These are phyloP conservation scores for Penicillium janthinellum DNA, from an alignment of 2,329 filamentous ascomycete genomes.

Conservation along the genomic window DNA sequence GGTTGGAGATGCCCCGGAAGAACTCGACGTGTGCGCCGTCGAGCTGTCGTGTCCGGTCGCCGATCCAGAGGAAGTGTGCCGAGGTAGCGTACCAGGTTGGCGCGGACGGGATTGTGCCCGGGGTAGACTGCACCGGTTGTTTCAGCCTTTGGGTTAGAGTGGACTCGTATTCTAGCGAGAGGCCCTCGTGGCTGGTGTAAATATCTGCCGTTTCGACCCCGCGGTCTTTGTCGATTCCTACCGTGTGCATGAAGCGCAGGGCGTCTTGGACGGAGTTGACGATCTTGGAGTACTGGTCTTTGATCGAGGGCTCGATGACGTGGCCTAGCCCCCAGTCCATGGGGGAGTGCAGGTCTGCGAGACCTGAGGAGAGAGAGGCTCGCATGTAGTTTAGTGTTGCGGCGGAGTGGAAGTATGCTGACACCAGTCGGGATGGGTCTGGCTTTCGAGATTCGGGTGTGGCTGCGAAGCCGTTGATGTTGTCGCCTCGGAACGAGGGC, in stretches of 20 bases:
- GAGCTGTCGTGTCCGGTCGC: slow-evolving; percentile 90
- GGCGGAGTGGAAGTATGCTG: slow-evolving; percentile 93
- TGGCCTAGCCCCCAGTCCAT: slow-evolving; percentile 95
- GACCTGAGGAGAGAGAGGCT: slow-evolving; percentile 77
- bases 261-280: slow-evolving; percentile 87
- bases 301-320: slow-evolving; percentile 78
- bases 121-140: slow-evolving; percentile 38
- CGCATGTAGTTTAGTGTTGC: slow-evolving; percentile 93
- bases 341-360: slow-evolving; percentile 90
- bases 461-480: slow-evolving; percentile 79
- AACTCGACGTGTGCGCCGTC: slow-evolving; percentile 95
- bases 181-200: slow-evolving; percentile 92
- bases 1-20: slow-evolving; percentile 94
- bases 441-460: slow-evolving; percentile 71
- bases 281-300: slow-evolving; percentile 81
- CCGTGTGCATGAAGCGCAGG: slow-evolving; percentile 88
- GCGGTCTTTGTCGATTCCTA: slow-evolving; percentile 82
- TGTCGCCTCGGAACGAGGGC: slow-evolving; percentile 91
- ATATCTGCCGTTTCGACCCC: slow-evolving; percentile 90
- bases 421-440: slow-evolving; percentile 80
- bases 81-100: slow-evolving; percentile 86
- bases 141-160: slow-evolving; percentile 76
- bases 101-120: slow-evolving; percentile 27
- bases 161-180: slow-evolving; percentile 93
- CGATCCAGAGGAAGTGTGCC: slow-evolving; percentile 97